Base-by-base conservation (phyloP, 1,284 basidiomycete genomes). In the Ceratorhiza oryzae-sativae region DNA sequence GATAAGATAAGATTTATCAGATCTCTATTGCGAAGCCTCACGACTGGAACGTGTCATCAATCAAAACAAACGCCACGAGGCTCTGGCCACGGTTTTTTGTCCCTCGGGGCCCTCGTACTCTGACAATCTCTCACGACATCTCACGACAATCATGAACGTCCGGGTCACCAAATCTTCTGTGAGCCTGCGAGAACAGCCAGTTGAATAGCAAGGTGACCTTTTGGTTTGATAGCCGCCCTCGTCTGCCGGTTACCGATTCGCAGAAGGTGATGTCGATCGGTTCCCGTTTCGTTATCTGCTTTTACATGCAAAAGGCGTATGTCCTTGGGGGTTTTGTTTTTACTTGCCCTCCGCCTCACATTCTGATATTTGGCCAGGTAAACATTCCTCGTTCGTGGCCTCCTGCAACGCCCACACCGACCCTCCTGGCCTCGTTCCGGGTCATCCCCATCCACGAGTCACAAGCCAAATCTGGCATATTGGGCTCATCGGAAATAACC, bases 21-120 rank as follows among this genome's bases (percentile, higher is more conserved):
- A 53, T 27, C 23, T 15, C 23, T 10, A 53, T 39, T 53, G 30
- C 23, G 9, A 9, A 1, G 53, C 53, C 53, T 15, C 32, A 20
- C 32, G 53, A 32, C 27, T n/a, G n/a, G 2, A n/a, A 32, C 53
- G 53, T 56, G 53, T 32, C 53, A 56, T 56, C 53, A 56, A 56
- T 56, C 53, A 56, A 56, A 56, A 56, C 53, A 56, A 56, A 56
- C 30, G 53, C 53, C 53, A 56, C 53, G 53, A 56, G 53, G 53
- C 53, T 20, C 18, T 34, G 3, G 15, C 49, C 42, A 45, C 6
- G 42, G n/a, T 18, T 45, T 45, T 56, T 56, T 30, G 23, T 3
- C 15, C 23, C 27, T 2, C 27, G 30, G 27, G 30, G 3, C 53
- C n/a, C 27, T 56, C 32, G 15, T 56, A 32, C 53, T 20, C 53